Evolutionary conservation across 805 yeast genomes (phyloP).

Genomic region (Candida ficus): DNA sequence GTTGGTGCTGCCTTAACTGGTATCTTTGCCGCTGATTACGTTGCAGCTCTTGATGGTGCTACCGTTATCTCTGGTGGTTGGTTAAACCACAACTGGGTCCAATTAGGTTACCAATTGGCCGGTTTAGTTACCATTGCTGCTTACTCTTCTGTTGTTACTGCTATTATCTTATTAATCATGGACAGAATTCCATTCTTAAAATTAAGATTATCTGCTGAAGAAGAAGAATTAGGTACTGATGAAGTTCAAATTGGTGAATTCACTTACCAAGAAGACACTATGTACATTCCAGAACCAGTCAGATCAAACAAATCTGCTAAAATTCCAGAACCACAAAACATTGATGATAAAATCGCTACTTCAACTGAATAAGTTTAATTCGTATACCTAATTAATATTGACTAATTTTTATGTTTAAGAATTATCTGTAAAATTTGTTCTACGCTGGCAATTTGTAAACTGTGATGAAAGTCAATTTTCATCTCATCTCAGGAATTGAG

Average conservation of each 20-base stretch:
- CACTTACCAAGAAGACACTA: conserved; percentile 60
- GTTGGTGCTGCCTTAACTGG: conserved; percentile 83
- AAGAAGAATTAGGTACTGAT: conserved; percentile 85
- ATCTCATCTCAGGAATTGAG: too few relatives aligned
- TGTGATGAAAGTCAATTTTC: too few relatives aligned
- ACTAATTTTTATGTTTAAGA: background rate
- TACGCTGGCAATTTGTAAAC: too few relatives aligned
- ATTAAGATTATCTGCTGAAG: conserved; percentile 78
- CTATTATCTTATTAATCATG: conserved; percentile 57
- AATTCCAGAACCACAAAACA: conserved; percentile 23
- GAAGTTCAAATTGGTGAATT: conserved; percentile 85
- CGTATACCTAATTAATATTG: background rate
- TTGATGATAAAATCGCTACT: conserved; percentile 30
- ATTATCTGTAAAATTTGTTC: too few relatives aligned
- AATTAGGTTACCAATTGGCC: conserved; percentile 84
- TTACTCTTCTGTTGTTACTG: conserved; percentile 73
- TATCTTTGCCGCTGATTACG: conserved; percentile 84
- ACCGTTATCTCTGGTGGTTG: conserved; percentile 76
- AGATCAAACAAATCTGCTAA: conserved; percentile 43
- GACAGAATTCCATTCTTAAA: conserved; percentile 75
- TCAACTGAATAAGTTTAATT: background rate
- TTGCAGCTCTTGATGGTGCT: conserved; percentile 74
- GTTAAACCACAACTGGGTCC: conserved; percentile 76
- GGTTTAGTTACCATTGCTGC: conserved; percentile 63
- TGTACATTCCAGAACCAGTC: conserved; percentile 71